A percentile compares a stretch with the other conserved stretches of the same genome.
Evolutionary conservation across 108 stramenopile genomes (phyloP).

Genomic region (Schizochytrium sp.): DNA sequence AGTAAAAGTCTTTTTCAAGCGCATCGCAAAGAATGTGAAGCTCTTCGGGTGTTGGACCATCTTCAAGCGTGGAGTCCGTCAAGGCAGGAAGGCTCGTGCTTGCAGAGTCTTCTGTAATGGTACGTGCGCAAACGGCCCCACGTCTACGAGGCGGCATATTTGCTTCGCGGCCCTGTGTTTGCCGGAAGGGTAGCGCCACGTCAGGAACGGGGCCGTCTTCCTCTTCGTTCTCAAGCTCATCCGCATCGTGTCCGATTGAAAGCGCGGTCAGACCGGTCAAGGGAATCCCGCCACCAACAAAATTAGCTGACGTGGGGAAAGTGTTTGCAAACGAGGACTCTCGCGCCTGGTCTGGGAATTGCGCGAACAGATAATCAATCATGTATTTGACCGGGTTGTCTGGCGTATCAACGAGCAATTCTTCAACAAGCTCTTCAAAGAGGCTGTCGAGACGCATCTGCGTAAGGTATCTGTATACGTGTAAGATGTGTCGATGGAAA

Average conservation of each 20-base stretch:
- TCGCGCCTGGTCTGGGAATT: neutral
- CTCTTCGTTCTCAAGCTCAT: neutral
- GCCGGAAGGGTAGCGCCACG: too few species aligned
- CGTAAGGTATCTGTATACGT: neutral
- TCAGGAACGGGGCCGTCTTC: neutral
- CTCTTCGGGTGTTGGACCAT: neutral
- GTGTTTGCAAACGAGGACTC: neutral
- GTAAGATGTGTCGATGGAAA: too few species aligned
- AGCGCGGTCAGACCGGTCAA: neutral
- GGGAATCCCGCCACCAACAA: neutral
- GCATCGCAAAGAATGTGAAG: neutral
- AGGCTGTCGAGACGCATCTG: neutral
- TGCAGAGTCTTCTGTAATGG: neutral
- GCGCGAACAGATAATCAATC: neutral
- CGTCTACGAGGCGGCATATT: neutral
- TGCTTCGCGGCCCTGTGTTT: too few species aligned
- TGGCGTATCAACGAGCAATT: neutral
- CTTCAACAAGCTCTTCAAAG: conserved; percentile 1
- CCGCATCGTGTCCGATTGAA: neutral
- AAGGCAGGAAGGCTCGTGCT: neutral
- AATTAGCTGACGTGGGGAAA: neutral
- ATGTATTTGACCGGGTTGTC: conserved; percentile 6
- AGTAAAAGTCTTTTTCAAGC: neutral
- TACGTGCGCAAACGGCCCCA: neutral
- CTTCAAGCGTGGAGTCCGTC: too few species aligned